Conservation (phyloP, 2,329 filamentous ascomycete genomes). For the Alternaria sp. region DNA sequence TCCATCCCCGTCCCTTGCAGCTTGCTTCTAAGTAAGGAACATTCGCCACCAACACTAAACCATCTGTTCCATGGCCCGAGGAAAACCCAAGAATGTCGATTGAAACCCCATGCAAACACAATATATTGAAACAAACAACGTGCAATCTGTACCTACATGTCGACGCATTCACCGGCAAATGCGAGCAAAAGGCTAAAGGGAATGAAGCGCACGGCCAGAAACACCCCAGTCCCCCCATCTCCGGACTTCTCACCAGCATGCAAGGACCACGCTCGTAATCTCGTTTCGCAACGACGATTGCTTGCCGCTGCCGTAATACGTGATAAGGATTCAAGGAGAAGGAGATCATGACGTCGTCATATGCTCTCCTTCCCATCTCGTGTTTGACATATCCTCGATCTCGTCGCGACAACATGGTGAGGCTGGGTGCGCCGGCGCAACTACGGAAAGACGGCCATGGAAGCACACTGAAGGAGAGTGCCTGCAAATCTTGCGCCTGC, state of each 20-base stretch:
- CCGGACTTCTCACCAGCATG: neutral
- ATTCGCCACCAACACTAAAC: neutral
- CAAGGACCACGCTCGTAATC: constrained; percentile 5
- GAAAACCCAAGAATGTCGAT: neutral
- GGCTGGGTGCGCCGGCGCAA: neutral
- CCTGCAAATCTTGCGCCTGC: neutral
- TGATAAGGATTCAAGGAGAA: constrained; percentile 4
- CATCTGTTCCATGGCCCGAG: neutral
- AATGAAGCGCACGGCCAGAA: neutral
- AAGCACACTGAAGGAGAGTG: neutral
- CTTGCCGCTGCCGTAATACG: constrained; percentile 4
- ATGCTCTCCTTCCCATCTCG: neutral
- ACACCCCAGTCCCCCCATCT: constrained; percentile 10
- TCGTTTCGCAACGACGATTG: constrained; percentile 7
- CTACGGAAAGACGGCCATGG: neutral
- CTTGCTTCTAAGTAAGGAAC: constrained; percentile 1
- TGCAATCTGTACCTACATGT: constrained; percentile 4
- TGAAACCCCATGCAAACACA: neutral
- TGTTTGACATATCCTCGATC: neutral
- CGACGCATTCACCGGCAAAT: neutral
- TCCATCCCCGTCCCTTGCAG: constrained; percentile 1
- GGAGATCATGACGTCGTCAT: constrained; percentile 10
- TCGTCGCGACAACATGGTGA: neutral
- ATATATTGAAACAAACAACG: constrained; percentile 10
- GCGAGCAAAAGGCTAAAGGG: constrained; percentile 3